Evolutionary conservation across 179 eudicot species (phyloP).

Genomic region (Carnegiea gigantea): DNA sequence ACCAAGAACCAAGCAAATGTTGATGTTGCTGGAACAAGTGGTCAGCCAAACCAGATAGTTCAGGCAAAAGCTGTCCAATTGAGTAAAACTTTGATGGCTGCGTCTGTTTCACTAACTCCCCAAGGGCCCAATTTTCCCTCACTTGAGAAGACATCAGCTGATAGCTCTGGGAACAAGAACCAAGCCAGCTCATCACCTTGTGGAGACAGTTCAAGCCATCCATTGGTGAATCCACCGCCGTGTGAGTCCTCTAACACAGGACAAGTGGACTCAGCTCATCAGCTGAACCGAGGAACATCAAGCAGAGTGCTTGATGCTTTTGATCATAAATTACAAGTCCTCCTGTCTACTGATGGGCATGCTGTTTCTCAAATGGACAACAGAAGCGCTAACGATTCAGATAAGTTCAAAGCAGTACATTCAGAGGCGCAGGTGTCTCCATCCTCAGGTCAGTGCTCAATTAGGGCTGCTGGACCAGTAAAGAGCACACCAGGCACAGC

Average conservation of each 20-base stretch:
- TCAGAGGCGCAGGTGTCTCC: conserved; percentile 21
- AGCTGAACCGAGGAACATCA: too few relatives aligned
- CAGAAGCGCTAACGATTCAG: conserved; percentile 21
- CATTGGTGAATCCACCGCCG: conserved; percentile 11
- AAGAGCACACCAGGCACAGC: conserved; percentile 32
- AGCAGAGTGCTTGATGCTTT: conserved; percentile 8
- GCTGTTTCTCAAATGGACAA: conserved; percentile 25
- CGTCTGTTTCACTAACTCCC: not conserved
- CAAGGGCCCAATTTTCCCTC: not conserved
- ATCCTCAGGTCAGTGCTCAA: conserved; percentile 18
- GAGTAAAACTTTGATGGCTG: not conserved
- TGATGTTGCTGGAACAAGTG: not conserved
- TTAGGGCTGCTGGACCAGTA: conserved; percentile 17
- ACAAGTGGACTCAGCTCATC: not conserved
- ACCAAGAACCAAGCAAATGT: conserved; percentile 14
- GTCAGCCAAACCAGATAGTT: not conserved
- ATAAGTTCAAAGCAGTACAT: conserved; percentile 28
- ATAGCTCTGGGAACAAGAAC: conserved; percentile 18
- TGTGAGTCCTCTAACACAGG: conserved; percentile 4
- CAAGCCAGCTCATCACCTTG: conserved; percentile 8
- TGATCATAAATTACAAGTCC: conserved; percentile 23
- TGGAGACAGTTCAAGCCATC: not conserved
- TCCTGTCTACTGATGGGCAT: conserved; percentile 19
- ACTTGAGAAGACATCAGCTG: not conserved
- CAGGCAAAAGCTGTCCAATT: not conserved